phyloP scores from a whole-genome alignment of 2,329 filamentous ascomycete species.

The Teratosphaeria nubilosa region DNA sequence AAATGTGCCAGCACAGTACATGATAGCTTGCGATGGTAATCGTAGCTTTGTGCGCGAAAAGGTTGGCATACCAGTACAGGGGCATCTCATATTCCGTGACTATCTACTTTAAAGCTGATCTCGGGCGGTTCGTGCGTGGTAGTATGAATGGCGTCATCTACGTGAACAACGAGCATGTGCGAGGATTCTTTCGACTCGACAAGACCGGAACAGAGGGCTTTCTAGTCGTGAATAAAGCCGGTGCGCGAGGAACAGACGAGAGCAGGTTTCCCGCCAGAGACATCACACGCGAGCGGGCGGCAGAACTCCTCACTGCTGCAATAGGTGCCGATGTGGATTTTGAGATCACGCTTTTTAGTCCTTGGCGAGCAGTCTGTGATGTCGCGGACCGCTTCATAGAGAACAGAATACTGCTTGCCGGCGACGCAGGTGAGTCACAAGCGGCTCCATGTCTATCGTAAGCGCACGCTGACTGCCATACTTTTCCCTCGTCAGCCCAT shows the following conservation, averaged over 20 bases:
- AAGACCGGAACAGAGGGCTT: constrained; percentile 13
- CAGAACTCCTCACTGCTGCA: constrained; percentile 9
- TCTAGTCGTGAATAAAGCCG: constrained; percentile 15
- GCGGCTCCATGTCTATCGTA: neutral
- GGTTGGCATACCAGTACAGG: constrained; percentile 9
- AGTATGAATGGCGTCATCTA: constrained; percentile 17
- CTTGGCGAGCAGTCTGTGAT: constrained; percentile 11
- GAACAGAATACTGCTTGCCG: constrained; percentile 6
- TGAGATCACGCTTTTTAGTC: constrained; percentile 9
- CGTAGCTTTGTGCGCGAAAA: constrained; percentile 6
- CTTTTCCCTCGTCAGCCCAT: neutral
- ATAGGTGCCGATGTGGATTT: constrained; percentile 13
- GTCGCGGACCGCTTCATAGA: constrained; percentile 9
- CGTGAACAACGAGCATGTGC: constrained; percentile 10
- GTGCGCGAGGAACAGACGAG: constrained; percentile 10
- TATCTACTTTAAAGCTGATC: constrained; percentile 16
- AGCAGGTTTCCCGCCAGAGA: constrained; percentile 9
- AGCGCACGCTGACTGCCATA: neutral
- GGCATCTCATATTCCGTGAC: constrained; percentile 13
- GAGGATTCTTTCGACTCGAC: constrained; percentile 15
- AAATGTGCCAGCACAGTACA: constrained; percentile 8
- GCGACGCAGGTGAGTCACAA: constrained; percentile 6
- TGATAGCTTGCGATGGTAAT: constrained; percentile 12
- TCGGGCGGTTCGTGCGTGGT: constrained; percentile 8
- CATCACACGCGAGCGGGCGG: constrained; percentile 7